Conservation (phyloP, 2,329 filamentous ascomycete genomes). For the Claviceps sp. region DNA sequence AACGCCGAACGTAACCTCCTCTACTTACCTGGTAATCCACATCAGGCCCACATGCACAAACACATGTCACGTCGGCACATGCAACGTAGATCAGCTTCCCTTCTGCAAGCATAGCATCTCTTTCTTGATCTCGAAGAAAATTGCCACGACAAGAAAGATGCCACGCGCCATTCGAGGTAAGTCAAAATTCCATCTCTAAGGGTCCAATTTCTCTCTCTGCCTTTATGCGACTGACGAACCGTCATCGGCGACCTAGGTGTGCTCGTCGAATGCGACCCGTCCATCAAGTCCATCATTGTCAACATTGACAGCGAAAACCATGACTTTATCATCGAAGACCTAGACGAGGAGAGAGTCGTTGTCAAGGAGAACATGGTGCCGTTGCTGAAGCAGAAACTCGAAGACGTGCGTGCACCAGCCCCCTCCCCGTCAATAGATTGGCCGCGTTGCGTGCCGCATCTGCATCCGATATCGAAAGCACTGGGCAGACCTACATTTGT, state of each 20-base stretch:
- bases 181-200: neutral
- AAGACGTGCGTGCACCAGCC: slow-evolving; percentile 38
- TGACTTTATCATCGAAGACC: slow-evolving; percentile 66
- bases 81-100: too few species aligned
- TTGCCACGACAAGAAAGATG: slow-evolving; percentile 23
- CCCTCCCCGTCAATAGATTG: neutral
- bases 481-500: too few species aligned
- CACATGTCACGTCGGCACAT: too few species aligned
- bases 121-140: too few species aligned
- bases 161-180: slow-evolving; percentile 44
- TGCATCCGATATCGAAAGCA: too few species aligned
- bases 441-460: too few species aligned
- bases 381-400: slow-evolving; percentile 53
- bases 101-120: too few species aligned
- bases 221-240: slow-evolving; percentile 3
- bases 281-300: slow-evolving; percentile 74
- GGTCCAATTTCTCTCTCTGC: neutral
- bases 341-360: slow-evolving; percentile 63
- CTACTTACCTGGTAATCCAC: too few species aligned
- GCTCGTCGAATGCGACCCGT: slow-evolving; percentile 71
- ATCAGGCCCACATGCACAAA: too few species aligned
- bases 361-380: slow-evolving; percentile 62
- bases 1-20: too few species aligned
- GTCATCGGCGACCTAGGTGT: slow-evolving; percentile 35
- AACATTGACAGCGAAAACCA: slow-evolving; percentile 59